A percentile compares a stretch with the other conserved stretches of the same genome.
Evolutionary conservation across 2,329 filamentous ascomycete genomes (phyloP).

Genomic region (Teratosphaeria destructans): DNA sequence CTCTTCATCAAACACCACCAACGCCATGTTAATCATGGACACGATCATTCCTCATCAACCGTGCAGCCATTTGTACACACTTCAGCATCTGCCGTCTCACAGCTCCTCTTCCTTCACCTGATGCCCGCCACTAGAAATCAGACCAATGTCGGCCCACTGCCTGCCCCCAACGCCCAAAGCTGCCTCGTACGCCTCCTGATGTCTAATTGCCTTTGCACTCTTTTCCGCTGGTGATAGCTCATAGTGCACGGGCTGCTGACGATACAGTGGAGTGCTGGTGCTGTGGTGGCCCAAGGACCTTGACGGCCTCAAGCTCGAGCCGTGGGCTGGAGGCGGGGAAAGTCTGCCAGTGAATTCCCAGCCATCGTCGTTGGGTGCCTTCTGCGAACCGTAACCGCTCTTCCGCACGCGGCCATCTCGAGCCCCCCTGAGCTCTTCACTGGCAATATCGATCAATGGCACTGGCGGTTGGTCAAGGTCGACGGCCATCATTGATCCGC

Average conservation of each 20-base stretch:
- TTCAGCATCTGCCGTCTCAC: constrained; percentile 2
- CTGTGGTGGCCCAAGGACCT: background rate
- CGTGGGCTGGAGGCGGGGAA: background rate
- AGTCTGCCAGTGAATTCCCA: background rate
- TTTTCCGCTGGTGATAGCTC: background rate
- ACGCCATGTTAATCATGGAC: background rate
- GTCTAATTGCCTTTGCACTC: background rate
- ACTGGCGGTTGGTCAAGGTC: background rate
- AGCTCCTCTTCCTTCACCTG: constrained; percentile 16
- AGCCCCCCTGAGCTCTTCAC: background rate
- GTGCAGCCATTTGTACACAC: background rate
- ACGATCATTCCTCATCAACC: background rate
- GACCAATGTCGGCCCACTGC: constrained; percentile 10
- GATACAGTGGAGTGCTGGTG: background rate
- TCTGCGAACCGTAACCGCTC: background rate
- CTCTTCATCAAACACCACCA: background rate
- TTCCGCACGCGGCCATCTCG: background rate
- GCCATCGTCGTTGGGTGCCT: background rate
- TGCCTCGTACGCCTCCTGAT: constrained; percentile 10
- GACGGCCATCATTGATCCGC: background rate
- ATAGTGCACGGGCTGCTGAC: background rate
- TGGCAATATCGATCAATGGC: background rate
- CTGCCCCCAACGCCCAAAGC: constrained; percentile 7
- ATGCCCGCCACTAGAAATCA: constrained; percentile 14
- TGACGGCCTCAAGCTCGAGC: background rate